Percentiles rank a stretch among this genome's conserved stretches.
phyloP scores from a whole-genome alignment of 208 protist species.

The Polymyxa betae region DNA sequence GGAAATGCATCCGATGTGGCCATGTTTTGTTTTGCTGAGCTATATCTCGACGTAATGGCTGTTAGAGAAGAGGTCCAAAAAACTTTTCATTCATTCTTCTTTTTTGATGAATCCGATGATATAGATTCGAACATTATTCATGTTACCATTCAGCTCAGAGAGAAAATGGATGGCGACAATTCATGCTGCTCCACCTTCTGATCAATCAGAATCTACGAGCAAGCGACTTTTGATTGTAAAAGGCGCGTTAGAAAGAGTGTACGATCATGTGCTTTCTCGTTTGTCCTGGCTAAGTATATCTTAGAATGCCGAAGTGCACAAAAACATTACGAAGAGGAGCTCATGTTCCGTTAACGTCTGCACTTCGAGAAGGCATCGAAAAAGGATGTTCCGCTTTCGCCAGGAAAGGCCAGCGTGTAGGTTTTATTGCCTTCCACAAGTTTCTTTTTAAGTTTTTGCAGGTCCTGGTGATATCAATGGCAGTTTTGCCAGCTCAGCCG shows the following conservation, averaged over 20 bases:
- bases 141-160: constrained; percentile 34
- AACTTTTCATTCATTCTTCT: not conserved
- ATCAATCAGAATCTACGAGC: not conserved
- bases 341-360: not conserved
- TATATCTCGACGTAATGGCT: constrained; percentile 17
- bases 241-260: constrained; percentile 2
- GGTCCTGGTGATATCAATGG: constrained; percentile 21
- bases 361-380: not conserved
- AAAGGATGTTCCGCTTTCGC: not conserved
- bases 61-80: not conserved
- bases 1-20: constrained; percentile 33
- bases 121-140: constrained; percentile 20
- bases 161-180: constrained; percentile 36
- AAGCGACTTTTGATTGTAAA: constrained; percentile 31
- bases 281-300: not conserved
- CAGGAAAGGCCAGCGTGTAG: not conserved
- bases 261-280: not conserved
- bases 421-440: not conserved
- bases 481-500: not conserved
- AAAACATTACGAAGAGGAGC: not conserved
- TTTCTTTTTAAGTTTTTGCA: not conserved
- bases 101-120: not conserved
- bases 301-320: not conserved
- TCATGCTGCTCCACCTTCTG: constrained; percentile 3
- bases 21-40: constrained; percentile 52